Evolutionary conservation across 2,329 filamentous ascomycete species (phyloP), one percentile per base, ranked within the genome.

Genomic region (Canariomyces notabilis): DNA sequence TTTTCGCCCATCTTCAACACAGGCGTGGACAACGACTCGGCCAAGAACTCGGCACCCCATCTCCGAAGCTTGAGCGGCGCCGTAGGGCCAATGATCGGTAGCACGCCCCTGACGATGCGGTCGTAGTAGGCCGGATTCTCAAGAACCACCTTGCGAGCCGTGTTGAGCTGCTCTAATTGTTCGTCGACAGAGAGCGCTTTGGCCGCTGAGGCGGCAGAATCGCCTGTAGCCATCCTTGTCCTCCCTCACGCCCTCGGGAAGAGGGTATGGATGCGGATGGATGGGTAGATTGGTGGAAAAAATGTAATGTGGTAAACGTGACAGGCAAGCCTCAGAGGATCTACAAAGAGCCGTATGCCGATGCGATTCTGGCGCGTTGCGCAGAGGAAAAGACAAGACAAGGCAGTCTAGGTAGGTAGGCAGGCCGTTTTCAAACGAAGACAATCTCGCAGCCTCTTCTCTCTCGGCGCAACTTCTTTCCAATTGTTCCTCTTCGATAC

Each of bases 1-100:
- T 97, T 98, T 65, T 87, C 82, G 42, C 83, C 76, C 49, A 80
- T 74, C 16, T 83, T 73, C 59, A 97, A 75, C 18, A 85, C 81
- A n/a, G 94, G 93, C 50, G 88, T 94, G 47, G 93, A 85, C 69
- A 98, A 97, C 2, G 90, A 89, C 72, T 98, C 93, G 46, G 91
- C 89, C 35, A 98, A 75, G 63, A 98, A 98, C 51, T 96, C 90
- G 53, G 90, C 85, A 20, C 91, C 93, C 93, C 93, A 98, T 84
- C 90, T 76, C 67, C 89, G 85, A 60, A 97, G 73, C 67, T 95
- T 88, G 46, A 95, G 69, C 51, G 80, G 77, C 53, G 87, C 78
- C 55, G 77, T 75, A 42, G 85, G 80, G 50, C 84, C 83, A 66
- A 96, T 87, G 60, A 97, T 90, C 46, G 90, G 89, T n/a, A 97